Evolutionary conservation across 164 flowering plant species (phyloP), one percentile per base, ranked within the genome.

Genomic region (Kalanchoe fedtschenkoi): DNA sequence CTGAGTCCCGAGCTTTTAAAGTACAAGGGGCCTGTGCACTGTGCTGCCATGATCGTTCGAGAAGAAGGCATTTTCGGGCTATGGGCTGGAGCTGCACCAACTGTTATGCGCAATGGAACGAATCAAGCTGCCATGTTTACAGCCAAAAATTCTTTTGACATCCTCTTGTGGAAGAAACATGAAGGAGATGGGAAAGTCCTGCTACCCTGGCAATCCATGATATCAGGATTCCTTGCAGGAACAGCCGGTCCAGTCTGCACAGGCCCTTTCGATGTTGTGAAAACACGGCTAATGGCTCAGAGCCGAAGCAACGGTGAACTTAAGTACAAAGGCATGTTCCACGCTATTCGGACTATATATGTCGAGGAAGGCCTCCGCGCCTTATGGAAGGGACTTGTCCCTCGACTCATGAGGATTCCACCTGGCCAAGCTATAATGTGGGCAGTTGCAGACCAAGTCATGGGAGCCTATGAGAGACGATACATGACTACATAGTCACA

Each of bases 371-470:
- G 99, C 15, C 61, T 90, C 57, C 72, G 35, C 42, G 96, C 97
- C 15, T 69, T 93, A 71, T 90, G 99, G 99, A 93, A 82, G 66
- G 99, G 99, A 57, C 71, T 93, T 60, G 66, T 93, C 63, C 99
- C 99, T 3, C 75, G 98, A 73, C 88, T 93, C 33, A 90, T 93
- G 98, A 80, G 97, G 77, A 93, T 93, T 43, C 97, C 96, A 14
- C 98, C 98, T 6, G 98, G 98, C 21, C 98, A 93, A 73, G 98
- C 98, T 58, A 92, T 92, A 43, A 83, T 92, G 97, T 92, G 98
- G 98, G 82, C 80, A 42, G 96, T 92, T 42, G 91, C 98, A 65
- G 96, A 92, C 74, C 98, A 90, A 68, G 70, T 90, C 8, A 86
- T 66, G 6, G 98, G 95, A 21, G 73, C 88, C 3, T 93, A 86